Evolutionary conservation across 495 filamentous ascomycete species (phyloP).

Genomic region (Penicillium subrubescens): DNA sequence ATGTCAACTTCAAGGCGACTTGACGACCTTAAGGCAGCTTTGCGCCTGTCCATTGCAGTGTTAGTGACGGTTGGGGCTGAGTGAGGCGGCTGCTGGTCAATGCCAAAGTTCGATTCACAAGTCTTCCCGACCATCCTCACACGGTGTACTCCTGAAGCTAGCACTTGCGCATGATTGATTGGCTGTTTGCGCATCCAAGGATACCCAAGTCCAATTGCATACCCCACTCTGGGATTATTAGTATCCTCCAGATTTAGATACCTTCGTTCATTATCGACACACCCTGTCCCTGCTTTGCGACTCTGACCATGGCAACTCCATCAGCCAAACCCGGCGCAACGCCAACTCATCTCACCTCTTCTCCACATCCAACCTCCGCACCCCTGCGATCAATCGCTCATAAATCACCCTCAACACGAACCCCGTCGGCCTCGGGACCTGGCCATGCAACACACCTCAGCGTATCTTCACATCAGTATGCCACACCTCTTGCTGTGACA

Average conservation of each 20-base stretch:
- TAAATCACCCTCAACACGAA: slow-evolving; percentile 49
- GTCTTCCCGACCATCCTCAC: not conserved
- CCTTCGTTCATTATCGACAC: not conserved
- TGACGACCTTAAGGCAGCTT: not conserved
- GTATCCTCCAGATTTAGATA: slow-evolving; percentile 4
- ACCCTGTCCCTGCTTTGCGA: not conserved
- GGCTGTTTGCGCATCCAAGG: slow-evolving; percentile 13
- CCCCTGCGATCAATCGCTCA: slow-evolving; percentile 45
- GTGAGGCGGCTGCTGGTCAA: slow-evolving; percentile 7
- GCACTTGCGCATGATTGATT: not conserved
- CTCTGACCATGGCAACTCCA: slow-evolving; percentile 44
- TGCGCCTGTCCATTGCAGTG: slow-evolving; percentile 17
- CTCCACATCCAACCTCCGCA: slow-evolving; percentile 44
- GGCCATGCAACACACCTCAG: slow-evolving; percentile 31
- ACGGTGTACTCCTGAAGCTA: not conserved
- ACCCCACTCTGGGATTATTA: slow-evolving; percentile 1
- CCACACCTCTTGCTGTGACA: slow-evolving; percentile 43
- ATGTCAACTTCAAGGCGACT: not conserved
- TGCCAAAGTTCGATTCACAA: not conserved
- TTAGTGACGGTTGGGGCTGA: slow-evolving; percentile 8
- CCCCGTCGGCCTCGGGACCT: slow-evolving; percentile 42
- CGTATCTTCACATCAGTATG: slow-evolving; percentile 42
- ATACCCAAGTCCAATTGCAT: slow-evolving; percentile 10
- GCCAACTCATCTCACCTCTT: slow-evolving; percentile 49
- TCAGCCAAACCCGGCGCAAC: slow-evolving; percentile 50